Evolutionary conservation across 169 alveolate genomes (phyloP), one percentile per base, ranked within the genome.

Genomic region (Plasmodium falciparum): DNA sequence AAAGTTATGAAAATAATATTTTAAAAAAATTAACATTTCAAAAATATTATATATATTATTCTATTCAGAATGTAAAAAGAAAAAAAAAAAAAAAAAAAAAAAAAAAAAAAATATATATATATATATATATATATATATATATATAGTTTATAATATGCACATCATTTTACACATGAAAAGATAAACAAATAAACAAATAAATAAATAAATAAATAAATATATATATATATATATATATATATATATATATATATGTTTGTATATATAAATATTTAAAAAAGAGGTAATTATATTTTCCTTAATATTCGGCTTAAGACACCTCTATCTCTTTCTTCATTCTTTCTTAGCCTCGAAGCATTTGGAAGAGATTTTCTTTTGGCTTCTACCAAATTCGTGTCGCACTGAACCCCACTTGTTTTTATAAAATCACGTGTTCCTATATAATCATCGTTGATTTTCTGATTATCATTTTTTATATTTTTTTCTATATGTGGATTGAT

Each of bases 231-330:
- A 33, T 26, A 66, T 29, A 33, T 22, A 22, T 61, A 4, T 59
- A 3, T 63, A 26, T 17, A 15, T 11, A 24, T 8, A 13, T 13
- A 20, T 59, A 26, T 45, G 22, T 33, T 49, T 47, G 13, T 24
- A 39, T 15, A 12, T 7, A 4, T 22, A 76, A 65, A 15, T 13
- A 54, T 59, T 43, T 9, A 26, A 49, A n/a, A 47, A 63, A 43
- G 17, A 1, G 11, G 45, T 54, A 49, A 12, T 17, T 83, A 85
- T 11, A 66, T 86, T 56, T 54, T 86, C 17, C 92, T 54, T 33
- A 86, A 29, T 66, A 86, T 49, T 65, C 92, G 71, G 20, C 92
- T 86, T 47, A 86, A 39, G 11, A 86, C 92, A 39, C 92, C 92
- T 65, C 70, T 86, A 20, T 72, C 88, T 56, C 47, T 39, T 39